A percentile compares a stretch with the other conserved stretches of the same genome.
These are phyloP conservation scores for Podila epigama DNA, from an alignment of 192 early-diverging fungal species.

Conservation along the genomic window DNA sequence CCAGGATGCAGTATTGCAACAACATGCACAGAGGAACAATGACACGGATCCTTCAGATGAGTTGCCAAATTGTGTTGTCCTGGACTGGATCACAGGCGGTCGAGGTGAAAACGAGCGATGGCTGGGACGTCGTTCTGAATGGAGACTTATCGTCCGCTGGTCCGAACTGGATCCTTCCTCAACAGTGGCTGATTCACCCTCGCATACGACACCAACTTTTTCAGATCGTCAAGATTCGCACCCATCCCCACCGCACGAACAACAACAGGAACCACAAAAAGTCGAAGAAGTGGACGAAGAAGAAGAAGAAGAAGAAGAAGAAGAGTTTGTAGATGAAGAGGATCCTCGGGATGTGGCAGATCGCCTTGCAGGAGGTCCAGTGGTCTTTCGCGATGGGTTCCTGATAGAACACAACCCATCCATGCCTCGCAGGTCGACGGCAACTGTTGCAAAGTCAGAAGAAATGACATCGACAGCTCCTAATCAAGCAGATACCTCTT, in stretches of 20 bases:
- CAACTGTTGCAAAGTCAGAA: slow-evolving; percentile 8
- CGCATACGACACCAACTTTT: too few species aligned
- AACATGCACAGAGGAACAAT: neutral
- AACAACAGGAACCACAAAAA: neutral
- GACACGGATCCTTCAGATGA: slow-evolving; percentile 7
- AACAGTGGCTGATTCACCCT: neutral
- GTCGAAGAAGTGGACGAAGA: neutral
- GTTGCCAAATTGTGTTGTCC: slow-evolving; percentile 37
- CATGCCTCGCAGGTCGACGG: slow-evolving; percentile 13
- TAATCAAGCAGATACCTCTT: neutral
- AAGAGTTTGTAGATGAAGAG: slow-evolving; percentile 34
- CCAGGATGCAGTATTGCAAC: neutral
- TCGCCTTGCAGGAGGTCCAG: slow-evolving; percentile 22
- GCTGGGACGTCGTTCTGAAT: slow-evolving; percentile 34
- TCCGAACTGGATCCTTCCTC: slow-evolving; percentile 25
- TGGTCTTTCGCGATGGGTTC: slow-evolving; percentile 60
- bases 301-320: slow-evolving; percentile 21
- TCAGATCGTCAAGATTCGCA: too few species aligned
- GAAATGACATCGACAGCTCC: slow-evolving; percentile 13
- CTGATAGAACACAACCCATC: slow-evolving; percentile 47
- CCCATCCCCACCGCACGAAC: too few species aligned
- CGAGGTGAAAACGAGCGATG: slow-evolving; percentile 40
- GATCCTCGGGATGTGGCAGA: slow-evolving; percentile 43
- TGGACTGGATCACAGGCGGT: slow-evolving; percentile 47
- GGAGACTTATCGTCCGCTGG: slow-evolving; percentile 41